phyloP scores from a whole-genome alignment of 2,329 filamentous ascomycete species.

The Diatrype stigma region DNA sequence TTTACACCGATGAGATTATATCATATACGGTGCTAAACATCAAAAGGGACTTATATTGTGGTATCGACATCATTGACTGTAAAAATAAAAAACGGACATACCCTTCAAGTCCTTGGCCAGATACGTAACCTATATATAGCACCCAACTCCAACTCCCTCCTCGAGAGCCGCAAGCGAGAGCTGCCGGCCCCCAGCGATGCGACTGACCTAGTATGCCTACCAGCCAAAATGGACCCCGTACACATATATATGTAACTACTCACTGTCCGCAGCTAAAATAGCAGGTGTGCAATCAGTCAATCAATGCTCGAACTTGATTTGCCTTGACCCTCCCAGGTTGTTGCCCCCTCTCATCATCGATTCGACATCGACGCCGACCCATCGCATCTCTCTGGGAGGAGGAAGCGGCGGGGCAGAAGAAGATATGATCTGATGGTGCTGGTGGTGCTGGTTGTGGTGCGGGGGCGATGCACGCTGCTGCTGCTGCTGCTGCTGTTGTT shows the following conservation, averaged over 20 bases:
- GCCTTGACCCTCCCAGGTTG: constrained; percentile 14
- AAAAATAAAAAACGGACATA: no score
- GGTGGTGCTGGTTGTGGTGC: no score
- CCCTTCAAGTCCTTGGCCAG: not conserved
- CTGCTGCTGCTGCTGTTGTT: not conserved
- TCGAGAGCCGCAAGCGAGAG: no score
- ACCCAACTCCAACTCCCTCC: no score
- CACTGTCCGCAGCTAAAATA: no score
- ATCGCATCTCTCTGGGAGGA: constrained; percentile 30
- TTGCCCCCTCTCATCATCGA: constrained; percentile 40
- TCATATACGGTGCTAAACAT: not conserved
- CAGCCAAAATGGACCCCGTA: no score
- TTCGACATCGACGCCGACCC: constrained; percentile 42
- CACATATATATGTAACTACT: no score
- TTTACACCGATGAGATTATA: no score
- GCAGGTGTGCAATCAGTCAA: no score
- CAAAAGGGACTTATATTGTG: not conserved
- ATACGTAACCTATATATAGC: no score
- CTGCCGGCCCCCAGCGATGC: no score
- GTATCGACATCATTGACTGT: not conserved
- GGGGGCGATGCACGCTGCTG: not conserved
- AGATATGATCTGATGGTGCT: constrained; percentile 22
- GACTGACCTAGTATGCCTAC: no score
- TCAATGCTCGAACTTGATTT: constrained; percentile 7
- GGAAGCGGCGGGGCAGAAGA: constrained; percentile 19